Base-by-base conservation (phyloP, 2,329 filamentous ascomycete genomes). In the Trichothecium roseum region DNA sequence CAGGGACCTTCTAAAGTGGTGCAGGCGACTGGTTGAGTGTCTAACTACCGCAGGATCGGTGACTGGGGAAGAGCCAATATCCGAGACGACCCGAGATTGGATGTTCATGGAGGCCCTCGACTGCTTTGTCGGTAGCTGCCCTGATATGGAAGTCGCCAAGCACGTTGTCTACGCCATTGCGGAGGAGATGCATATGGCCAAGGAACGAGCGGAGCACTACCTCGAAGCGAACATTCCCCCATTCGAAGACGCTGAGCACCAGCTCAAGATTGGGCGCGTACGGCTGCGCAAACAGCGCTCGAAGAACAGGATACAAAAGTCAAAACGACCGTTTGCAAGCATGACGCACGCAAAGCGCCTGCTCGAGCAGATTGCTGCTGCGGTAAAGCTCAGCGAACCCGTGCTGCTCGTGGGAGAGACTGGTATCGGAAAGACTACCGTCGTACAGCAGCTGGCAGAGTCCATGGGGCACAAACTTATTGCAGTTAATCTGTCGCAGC, bases 381-480 rank as follows among this genome's bases (percentile, higher is more conserved):
- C 87, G 2, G 76, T 95, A 5, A 78, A 82, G 42, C 74, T 87
- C 48, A 74, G 76, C n/a, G 91, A 99, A 51, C 87, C 93, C 4
- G 74, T 94, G 2, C 64, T 99, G 14, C 74, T 99, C 18, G 91
- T 99, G n/a, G 91, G 91, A 52, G 91, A 99, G 63, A 99, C 91
- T 7, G 91, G 91, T 64, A 95, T 94, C 34, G 91, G 91, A 49
- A 99, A 99, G 61, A 99, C 91, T 1, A 94, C 91, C 0, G 84
- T 91, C 18, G 81, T 98, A 12, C 91, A 99, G 55, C 87, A 95
- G 52, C 67, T 99, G 37, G 87, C 91, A 0, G 79, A 83, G 39
- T 73, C 81, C 4, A 69, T 95, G 18, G 85, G 88, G 2, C 83
- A 87, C 52, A 93, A 85, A 48, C 72, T 99, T 10, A 83, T 87